A percentile compares a stretch with the other conserved stretches of the same genome.
These are phyloP conservation scores for Cordyceps cicadae DNA, from an alignment of 2,329 filamentous ascomycete genomes.

Conservation along the genomic window DNA sequence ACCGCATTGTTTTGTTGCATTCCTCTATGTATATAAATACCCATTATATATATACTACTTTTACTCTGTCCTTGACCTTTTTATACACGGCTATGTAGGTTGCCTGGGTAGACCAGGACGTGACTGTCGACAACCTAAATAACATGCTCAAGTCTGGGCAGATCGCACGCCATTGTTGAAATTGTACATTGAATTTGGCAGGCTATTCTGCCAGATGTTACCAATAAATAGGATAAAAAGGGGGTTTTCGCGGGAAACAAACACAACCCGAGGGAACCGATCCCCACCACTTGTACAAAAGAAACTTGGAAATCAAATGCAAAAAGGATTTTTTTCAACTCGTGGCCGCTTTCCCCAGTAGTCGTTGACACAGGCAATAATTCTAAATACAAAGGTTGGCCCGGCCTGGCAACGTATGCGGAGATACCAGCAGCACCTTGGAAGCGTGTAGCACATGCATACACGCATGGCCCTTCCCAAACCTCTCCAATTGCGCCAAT, in stretches of 20 bases:
- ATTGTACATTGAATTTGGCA: conserved; percentile 2
- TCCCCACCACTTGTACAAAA: conserved; percentile 5
- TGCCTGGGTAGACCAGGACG: too few species aligned
- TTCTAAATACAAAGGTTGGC: conserved; percentile 6
- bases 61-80: background rate
- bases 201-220: background rate
- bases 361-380: background rate
- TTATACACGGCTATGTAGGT: background rate
- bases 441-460: background rate
- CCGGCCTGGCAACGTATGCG: background rate
- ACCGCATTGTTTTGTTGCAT: background rate
- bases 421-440: background rate
- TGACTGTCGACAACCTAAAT: too few species aligned
- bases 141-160: too few species aligned
- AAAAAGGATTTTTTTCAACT: background rate
- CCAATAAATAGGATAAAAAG: background rate
- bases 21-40: background rate
- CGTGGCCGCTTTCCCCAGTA: background rate
- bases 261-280: background rate
- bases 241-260: background rate
- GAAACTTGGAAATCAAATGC: background rate
- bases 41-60: background rate
- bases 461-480: background rate
- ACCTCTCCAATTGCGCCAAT: background rate
- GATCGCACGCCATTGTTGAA: background rate